Evolutionary conservation across 202 grass and related monocot species (phyloP).

Genomic region (Musa balbisiana): DNA sequence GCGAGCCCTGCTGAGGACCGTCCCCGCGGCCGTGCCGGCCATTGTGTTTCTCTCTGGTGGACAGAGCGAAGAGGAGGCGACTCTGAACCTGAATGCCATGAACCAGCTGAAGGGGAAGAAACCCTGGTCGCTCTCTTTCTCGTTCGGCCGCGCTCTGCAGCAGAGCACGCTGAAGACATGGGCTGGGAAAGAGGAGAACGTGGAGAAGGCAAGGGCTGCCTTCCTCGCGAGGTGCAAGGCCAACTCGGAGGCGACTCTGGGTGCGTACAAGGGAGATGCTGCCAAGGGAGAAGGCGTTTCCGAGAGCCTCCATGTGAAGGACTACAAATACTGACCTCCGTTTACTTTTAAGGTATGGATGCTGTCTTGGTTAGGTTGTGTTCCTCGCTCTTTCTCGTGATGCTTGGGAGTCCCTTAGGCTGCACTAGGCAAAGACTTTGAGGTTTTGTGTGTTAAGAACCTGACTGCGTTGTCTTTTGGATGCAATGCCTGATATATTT

Average conservation of each 20-base stretch:
- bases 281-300: background rate
- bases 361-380: too few species aligned
- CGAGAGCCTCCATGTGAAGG: background rate
- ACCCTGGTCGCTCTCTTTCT: background rate
- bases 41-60: background rate
- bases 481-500: too few species aligned
- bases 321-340: background rate
- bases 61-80: background rate
- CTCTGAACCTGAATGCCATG: background rate
- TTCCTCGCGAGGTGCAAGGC: background rate
- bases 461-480: too few species aligned
- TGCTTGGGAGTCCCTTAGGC: too few species aligned
- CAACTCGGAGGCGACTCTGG: background rate
- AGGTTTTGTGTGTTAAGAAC: too few species aligned
- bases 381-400: too few species aligned
- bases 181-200: background rate
- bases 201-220: background rate
- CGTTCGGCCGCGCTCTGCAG: background rate
- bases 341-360: too few species aligned
- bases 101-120: background rate
- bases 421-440: too few species aligned
- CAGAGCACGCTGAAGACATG: background rate
- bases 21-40: background rate
- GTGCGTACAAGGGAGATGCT: background rate
- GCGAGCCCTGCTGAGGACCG: background rate